phyloP scores from a whole-genome alignment of 192 early-diverging fungal genomes.

The Fimicolochytrium jonesii region DNA sequence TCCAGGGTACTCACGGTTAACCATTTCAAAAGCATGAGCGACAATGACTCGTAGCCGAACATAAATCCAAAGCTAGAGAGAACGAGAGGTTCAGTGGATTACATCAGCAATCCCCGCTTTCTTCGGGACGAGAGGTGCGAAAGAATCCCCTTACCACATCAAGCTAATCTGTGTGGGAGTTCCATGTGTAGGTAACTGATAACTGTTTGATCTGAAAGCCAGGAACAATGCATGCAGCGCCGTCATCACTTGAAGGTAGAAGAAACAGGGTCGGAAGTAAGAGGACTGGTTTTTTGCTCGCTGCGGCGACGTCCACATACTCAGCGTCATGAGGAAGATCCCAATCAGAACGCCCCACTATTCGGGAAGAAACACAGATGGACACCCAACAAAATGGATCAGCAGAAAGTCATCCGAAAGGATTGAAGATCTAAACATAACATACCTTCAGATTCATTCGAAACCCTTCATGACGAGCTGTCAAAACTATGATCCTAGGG shows the following conservation, averaged over 20 bases:
- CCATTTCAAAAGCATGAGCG: conserved; percentile 10
- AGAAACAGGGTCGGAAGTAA: background rate
- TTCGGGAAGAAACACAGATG: background rate
- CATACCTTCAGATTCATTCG: conserved; percentile 4
- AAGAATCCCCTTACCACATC: conserved; percentile 16
- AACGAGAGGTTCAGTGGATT: no score
- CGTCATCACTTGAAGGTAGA: background rate
- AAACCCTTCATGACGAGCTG: conserved; percentile 8
- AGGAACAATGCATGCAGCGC: conserved; percentile 1
- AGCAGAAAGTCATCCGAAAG: no score
- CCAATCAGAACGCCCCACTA: conserved; percentile 10
- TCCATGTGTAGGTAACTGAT: background rate
- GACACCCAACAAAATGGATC: no score
- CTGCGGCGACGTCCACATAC: background rate
- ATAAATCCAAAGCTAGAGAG: background rate
- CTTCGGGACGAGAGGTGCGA: no score
- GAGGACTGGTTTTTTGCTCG: background rate
- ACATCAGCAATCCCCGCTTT: no score
- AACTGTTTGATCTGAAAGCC: background rate
- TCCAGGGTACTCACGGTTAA: background rate
- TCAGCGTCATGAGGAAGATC: conserved; percentile 6
- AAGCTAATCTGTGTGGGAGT: conserved; percentile 3
- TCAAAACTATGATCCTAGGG: conserved; percentile 5
- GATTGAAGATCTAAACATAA: no score
- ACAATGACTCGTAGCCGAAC: conserved; percentile 10